Base-by-base conservation (phyloP, 148 eudicot species). In the Camellia lanceoleosa region DNA sequence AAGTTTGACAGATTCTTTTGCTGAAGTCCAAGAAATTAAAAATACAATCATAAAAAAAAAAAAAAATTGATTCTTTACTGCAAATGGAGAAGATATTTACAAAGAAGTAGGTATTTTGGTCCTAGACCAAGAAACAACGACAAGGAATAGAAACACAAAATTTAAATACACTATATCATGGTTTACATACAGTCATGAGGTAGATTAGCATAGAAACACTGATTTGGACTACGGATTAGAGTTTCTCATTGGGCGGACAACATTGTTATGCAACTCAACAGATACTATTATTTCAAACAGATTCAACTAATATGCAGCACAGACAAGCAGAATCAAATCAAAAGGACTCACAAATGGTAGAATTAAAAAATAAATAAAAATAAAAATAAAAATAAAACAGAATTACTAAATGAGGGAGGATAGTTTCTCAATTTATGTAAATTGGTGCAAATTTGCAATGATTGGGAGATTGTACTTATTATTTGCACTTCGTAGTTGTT, bases 401-500 rank as follows among this genome's bases (percentile, higher is more conserved):
- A 73, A 42, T 42, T 73, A 74, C n/a, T 43, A 14, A 18, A 23
- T 15, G 61, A 52, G 66, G 16, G 61, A 52, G 66, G 16, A 66
- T 9, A 51, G 51, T 41, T 56, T 41, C 52, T 54, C 42, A 18
- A 20, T 78, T 63, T 41, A 54, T 13, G 62, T n/a, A 65, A 55
- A 54, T 67, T 38, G 55, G 44, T 13, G 49, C 46, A 14, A 78
- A 70, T 55, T 78, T 63, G 66, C 51, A 74, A 5, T 66, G 41
- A 82, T 71, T 55, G 23, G 73, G 79, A 77, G 64, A 73, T 2
- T 75, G 71, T 92, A 96, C 99, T 92, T 96, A 84, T 96, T 96
- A 86, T 96, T 96, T 80, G 90, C 88, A 84, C 91, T 94, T 76
- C 99, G 85, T 61, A 96, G 78, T 85, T 94, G 99, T 83, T 96